Conservation (phyloP, 2,329 filamentous ascomycete species). For the Fusarium armeniacum region DNA sequence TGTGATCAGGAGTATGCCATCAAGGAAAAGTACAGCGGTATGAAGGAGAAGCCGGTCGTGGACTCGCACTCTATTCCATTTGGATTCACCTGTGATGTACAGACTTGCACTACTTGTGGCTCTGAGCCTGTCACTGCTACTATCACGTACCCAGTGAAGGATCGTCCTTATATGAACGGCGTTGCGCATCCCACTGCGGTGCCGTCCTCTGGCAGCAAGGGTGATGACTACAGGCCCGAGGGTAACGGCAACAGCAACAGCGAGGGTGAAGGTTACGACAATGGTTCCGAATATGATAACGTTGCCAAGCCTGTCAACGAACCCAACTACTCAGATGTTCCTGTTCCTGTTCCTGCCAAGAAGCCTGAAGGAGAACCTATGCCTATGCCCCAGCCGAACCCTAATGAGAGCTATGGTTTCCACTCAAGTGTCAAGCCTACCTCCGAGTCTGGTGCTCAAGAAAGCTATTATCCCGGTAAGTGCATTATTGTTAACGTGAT, state of each 20-base stretch:
- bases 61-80: constrained; percentile 21
- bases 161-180: constrained; percentile 57
- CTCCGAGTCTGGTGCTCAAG: neutral
- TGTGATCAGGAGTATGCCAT: constrained; percentile 35
- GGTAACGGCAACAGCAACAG: too few relatives aligned
- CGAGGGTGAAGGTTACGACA: neutral
- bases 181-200: constrained; percentile 6
- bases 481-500: neutral
- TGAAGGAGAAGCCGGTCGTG: constrained; percentile 25
- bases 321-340: neutral
- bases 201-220: neutral
- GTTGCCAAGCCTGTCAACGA: neutral
- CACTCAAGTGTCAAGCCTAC: constrained; percentile 20
- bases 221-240: neutral
- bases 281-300: neutral
- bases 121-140: constrained; percentile 31
- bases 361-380: neutral
- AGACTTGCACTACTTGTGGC: constrained; percentile 34
- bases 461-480: constrained; percentile 19
- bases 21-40: constrained; percentile 32
- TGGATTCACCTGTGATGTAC: constrained; percentile 36
- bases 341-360: neutral
- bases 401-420: constrained; percentile 7
- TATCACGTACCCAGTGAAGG: constrained; percentile 31
- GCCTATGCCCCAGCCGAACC: neutral